phyloP scores from a whole-genome alignment of 2,329 filamentous ascomycete species.

The Penicillium sp. region DNA sequence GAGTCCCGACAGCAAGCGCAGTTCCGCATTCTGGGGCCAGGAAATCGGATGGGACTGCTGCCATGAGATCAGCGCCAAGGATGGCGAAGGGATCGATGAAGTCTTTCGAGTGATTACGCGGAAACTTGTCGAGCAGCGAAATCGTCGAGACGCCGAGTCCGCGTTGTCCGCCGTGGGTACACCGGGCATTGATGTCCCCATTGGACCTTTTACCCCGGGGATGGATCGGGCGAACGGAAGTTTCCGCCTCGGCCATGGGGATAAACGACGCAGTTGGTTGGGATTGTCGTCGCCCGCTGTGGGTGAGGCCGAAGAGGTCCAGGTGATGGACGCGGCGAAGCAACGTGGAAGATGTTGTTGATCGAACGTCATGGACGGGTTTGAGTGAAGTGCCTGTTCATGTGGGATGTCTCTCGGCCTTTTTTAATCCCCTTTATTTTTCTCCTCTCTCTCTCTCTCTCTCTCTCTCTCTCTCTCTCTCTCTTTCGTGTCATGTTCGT shows the following conservation, averaged over 20 bases:
- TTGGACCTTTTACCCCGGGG: conserved; percentile 45
- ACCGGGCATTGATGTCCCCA: conserved; percentile 36
- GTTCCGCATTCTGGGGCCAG: conserved; percentile 65
- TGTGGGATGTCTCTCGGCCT: no score
- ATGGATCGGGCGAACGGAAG: conserved; percentile 48
- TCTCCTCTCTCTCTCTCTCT: not conserved
- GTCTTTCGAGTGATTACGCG: conserved; percentile 87
- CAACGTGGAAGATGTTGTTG: conserved; percentile 40
- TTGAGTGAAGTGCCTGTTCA: no score
- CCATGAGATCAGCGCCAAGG: conserved; percentile 92
- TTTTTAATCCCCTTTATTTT: no score
- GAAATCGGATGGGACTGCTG: conserved; percentile 95
- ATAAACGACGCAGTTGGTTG: conserved; percentile 63
- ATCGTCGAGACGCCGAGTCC: conserved; percentile 46
- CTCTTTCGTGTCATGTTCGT: not conserved
- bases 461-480: not conserved
- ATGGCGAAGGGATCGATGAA: conserved; percentile 91
- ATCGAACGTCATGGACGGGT: conserved; percentile 5
- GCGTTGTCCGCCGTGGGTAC: conserved; percentile 42
- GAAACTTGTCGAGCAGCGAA: conserved; percentile 69
- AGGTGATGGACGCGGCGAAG: conserved; percentile 27
- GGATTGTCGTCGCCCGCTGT: conserved; percentile 50
- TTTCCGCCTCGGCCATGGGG: conserved; percentile 53
- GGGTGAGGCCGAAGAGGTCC: conserved; percentile 28
- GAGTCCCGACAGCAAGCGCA: conserved; percentile 41